A percentile compares a stretch with the other conserved stretches of the same genome.
These are phyloP conservation scores for Aspergillus aculeatinus DNA, from an alignment of 2,329 filamentous ascomycete species.

Conservation along the genomic window DNA sequence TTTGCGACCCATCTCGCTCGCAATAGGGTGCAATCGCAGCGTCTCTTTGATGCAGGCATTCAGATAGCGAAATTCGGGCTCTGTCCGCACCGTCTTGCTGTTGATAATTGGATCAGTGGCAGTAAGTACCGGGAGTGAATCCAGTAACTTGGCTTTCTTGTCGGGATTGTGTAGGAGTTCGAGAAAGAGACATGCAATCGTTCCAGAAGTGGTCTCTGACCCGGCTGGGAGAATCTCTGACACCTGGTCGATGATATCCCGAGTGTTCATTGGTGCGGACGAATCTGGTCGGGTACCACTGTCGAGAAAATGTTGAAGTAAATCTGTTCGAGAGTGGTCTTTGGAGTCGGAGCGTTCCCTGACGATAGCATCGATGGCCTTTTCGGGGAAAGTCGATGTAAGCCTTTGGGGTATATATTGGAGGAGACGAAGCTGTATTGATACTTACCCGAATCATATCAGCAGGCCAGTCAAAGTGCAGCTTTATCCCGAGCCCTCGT, in stretches of 20 bases:
- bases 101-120: not conserved
- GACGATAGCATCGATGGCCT: not conserved
- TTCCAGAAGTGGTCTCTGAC: constrained; percentile 5
- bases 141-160: not conserved
- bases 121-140: not conserved
- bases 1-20: constrained; percentile 9
- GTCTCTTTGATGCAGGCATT: constrained; percentile 7
- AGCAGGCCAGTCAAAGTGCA: constrained; percentile 7
- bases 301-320: constrained; percentile 2
- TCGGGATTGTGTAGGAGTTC: not conserved
- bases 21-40: constrained; percentile 6
- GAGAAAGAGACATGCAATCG: constrained; percentile 2
- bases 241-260: constrained; percentile 5
- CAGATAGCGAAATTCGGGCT: constrained; percentile 1
- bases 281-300: not conserved
- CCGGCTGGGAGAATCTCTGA: constrained; percentile 1
- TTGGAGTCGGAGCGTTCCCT: no score
- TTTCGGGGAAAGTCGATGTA: not conserved
- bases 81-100: constrained; percentile 4
- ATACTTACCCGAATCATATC: constrained; percentile 2
- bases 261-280: not conserved
- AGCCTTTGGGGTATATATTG: no score
- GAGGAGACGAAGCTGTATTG: no score
- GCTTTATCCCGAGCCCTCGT: not conserved
- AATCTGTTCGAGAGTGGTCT: not conserved